Percentiles rank a stretch among this genome's conserved stretches.
Conservation (phyloP, 2,329 filamentous ascomycete species). For the Geosmithia putterillii region DNA sequence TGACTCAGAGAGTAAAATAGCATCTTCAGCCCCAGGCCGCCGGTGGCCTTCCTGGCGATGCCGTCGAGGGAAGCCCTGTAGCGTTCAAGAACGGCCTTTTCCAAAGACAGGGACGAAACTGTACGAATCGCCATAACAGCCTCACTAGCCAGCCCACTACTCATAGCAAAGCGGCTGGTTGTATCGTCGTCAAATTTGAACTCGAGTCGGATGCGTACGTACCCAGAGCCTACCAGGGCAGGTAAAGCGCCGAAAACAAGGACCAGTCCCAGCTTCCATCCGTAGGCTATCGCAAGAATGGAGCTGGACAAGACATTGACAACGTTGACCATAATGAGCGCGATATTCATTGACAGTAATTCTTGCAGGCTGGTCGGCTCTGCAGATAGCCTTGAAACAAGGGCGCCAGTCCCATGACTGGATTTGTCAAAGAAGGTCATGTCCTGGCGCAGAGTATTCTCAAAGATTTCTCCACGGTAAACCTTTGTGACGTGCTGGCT, state of each 20-base stretch:
- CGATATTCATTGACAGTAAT: slow-evolving; percentile 34
- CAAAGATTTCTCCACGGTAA: slow-evolving; percentile 29
- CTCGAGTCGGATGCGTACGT: slow-evolving; percentile 34
- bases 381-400: slow-evolving; percentile 21
- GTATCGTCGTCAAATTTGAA: slow-evolving; percentile 31
- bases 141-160: slow-evolving; percentile 35
- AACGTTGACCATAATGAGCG: slow-evolving; percentile 31
- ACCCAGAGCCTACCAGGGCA: slow-evolving; percentile 29
- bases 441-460: slow-evolving; percentile 40
- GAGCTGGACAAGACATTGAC: slow-evolving; percentile 31
- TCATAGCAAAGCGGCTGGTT: slow-evolving; percentile 28
- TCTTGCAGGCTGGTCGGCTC: slow-evolving; percentile 36
- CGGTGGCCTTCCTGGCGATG: slow-evolving; percentile 16
- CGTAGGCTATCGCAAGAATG: slow-evolving; percentile 29
- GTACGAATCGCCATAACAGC: slow-evolving; percentile 35
- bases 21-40: slow-evolving; percentile 23
- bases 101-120: slow-evolving; percentile 33
- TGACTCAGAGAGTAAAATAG: slow-evolving; percentile 26
- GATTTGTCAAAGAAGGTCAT: slow-evolving; percentile 32
- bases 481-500: slow-evolving; percentile 20
- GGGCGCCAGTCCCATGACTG: slow-evolving; percentile 22
- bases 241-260: slow-evolving; percentile 32
- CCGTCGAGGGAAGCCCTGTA: slow-evolving; percentile 18
- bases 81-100: slow-evolving; percentile 24
- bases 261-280: slow-evolving; percentile 38